Percentiles rank a stretch among this genome's conserved stretches.
Evolutionary conservation across 2,329 filamentous ascomycete genomes (phyloP).

Genomic region (Fusarium armeniacum): DNA sequence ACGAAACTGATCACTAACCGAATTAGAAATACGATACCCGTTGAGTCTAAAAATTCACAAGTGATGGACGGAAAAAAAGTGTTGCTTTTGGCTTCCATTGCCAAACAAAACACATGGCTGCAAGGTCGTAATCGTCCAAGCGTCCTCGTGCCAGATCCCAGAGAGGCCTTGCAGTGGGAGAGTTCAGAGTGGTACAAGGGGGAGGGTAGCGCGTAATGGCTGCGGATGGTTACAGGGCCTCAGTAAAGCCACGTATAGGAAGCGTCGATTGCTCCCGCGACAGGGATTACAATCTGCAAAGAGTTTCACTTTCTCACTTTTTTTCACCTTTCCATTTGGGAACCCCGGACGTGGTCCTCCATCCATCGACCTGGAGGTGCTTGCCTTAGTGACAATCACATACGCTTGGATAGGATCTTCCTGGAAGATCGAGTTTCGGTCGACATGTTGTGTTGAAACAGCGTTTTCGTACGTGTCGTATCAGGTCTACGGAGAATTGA

Average conservation of each 20-base stretch:
- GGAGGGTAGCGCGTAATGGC: background rate
- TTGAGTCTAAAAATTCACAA: background rate
- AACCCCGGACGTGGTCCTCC: slow-evolving; percentile 4
- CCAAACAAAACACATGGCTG: slow-evolving; percentile 40
- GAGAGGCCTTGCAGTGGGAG: slow-evolving; percentile 4
- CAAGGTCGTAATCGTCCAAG: slow-evolving; percentile 33
- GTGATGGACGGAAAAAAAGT: background rate
- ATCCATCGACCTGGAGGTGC: background rate
- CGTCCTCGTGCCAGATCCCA: slow-evolving; percentile 11
- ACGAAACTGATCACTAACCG: background rate
- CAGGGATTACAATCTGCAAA: slow-evolving; percentile 27
- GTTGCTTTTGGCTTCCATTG: background rate
- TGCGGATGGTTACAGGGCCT: slow-evolving; percentile 12
- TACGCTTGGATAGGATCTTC: slow-evolving; percentile 15
- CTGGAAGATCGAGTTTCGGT: slow-evolving; percentile 2
- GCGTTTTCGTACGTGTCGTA: slow-evolving; percentile 17
- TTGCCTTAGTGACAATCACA: slow-evolving; percentile 1
- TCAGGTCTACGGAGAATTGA: slow-evolving; percentile 28
- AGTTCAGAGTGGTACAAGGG: background rate
- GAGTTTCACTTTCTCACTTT: slow-evolving; percentile 32
- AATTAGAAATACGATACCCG: background rate
- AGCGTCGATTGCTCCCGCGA: slow-evolving; percentile 12
- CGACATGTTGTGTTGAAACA: slow-evolving; percentile 35
- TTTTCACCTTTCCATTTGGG: background rate
- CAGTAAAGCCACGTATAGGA: slow-evolving; percentile 49